Evolutionary conservation across 108 stramenopile genomes (phyloP).

Genomic region (Nitzschia sp.): DNA sequence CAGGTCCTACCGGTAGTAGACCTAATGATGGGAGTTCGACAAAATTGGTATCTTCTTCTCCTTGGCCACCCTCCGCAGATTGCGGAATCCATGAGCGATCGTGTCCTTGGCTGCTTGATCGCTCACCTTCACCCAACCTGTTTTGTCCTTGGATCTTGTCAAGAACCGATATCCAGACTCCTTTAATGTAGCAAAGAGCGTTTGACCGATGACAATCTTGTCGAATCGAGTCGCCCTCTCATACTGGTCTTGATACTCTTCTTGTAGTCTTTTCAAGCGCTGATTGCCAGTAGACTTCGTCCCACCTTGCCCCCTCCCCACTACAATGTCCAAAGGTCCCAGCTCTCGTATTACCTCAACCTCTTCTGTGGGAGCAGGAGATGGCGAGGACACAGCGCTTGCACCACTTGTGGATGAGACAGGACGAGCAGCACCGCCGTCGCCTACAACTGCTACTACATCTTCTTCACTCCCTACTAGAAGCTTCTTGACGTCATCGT

Average conservation of each 20-base stretch:
- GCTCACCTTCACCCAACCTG: not conserved
- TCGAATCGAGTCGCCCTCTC: constrained; percentile 5
- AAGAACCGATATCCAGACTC: constrained; percentile 26
- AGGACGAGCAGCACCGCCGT: too few species aligned
- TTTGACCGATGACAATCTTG: constrained; percentile 16
- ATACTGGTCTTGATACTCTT: constrained; percentile 12
- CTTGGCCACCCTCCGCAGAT: not conserved
- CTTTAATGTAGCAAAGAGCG: constrained; percentile 11
- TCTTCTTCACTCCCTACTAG: too few species aligned
- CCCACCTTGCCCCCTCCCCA: constrained; percentile 22
- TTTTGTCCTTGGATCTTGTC: constrained; percentile 1
- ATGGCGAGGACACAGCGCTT: too few species aligned
- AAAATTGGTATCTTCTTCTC: not conserved
- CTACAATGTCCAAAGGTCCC: constrained; percentile 13
- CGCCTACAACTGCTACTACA: too few species aligned
- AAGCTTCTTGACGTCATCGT: not conserved
- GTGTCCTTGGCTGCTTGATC: not conserved
- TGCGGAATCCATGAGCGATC: not conserved
- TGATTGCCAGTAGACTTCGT: constrained; percentile 23
- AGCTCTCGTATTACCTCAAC: not conserved
- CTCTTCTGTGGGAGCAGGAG: not conserved
- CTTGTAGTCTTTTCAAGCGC: constrained; percentile 3
- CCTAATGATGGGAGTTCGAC: too few species aligned
- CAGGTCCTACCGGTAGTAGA: too few species aligned
- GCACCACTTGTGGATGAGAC: too few species aligned